Conservation (phyloP, 2,329 filamentous ascomycete genomes). For the Phyllosticta citrichinensis region DNA sequence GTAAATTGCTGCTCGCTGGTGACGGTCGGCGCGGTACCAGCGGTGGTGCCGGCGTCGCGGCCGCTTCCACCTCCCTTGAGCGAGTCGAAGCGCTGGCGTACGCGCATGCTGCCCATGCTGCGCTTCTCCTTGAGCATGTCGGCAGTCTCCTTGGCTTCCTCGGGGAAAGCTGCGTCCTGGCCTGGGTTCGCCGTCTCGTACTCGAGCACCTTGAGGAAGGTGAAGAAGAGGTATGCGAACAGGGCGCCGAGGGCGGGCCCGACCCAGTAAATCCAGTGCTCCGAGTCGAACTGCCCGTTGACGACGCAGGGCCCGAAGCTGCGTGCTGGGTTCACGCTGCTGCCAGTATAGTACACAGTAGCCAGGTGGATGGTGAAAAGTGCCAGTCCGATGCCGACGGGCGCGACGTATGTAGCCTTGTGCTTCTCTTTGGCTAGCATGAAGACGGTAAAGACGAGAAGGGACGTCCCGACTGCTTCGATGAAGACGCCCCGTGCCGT, state of each 20-base stretch:
- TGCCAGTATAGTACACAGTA: slow-evolving; percentile 37
- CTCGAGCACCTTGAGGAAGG: slow-evolving; percentile 39
- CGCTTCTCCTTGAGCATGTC: slow-evolving; percentile 6
- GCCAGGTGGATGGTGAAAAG: slow-evolving; percentile 53
- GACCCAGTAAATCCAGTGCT: slow-evolving; percentile 39
- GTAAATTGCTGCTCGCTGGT: not conserved
- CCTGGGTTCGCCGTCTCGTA: slow-evolving; percentile 42
- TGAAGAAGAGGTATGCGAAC: slow-evolving; percentile 39
- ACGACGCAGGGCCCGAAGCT: slow-evolving; percentile 33
- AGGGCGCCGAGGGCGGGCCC: slow-evolving; percentile 37
- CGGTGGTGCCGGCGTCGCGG: not conserved
- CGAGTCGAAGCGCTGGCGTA: slow-evolving; percentile 3
- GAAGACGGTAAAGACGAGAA: slow-evolving; percentile 33
- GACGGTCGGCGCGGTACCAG: not conserved
- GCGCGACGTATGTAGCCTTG: slow-evolving; percentile 59
- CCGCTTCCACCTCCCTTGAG: not conserved
- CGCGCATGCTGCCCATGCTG: slow-evolving; percentile 3
- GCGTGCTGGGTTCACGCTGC: slow-evolving; percentile 32
- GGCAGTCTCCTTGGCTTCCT: slow-evolving; percentile 15
- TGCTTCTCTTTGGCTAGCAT: slow-evolving; percentile 68
- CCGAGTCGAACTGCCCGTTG: slow-evolving; percentile 24
- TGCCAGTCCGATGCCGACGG: slow-evolving; percentile 60
- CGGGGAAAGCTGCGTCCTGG: slow-evolving; percentile 37
- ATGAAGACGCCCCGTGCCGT: slow-evolving; percentile 28
- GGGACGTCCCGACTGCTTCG: slow-evolving; percentile 30